Evolutionary conservation across 192 early-diverging fungal genomes (phyloP).

Genomic region (Backusella psychrophila): DNA sequence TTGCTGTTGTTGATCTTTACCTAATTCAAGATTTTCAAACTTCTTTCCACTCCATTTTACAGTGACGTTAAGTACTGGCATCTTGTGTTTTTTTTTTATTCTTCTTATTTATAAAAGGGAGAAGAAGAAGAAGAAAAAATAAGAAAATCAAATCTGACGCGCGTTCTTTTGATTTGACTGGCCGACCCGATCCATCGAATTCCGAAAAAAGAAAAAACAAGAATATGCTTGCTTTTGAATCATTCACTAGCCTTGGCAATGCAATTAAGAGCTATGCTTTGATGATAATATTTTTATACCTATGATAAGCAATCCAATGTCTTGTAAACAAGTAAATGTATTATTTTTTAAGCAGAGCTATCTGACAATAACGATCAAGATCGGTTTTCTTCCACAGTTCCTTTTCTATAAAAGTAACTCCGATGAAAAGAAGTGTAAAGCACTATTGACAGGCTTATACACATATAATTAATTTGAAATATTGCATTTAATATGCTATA

Average conservation of each 20-base stretch:
- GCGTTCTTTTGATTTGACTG: constrained; percentile 6
- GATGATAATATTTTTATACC: no score
- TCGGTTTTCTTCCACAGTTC: no score
- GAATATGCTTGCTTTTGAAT: no score
- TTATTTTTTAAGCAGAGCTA: no score
- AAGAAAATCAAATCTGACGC: neutral
- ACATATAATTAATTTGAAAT: neutral
- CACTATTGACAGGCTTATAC: neutral
- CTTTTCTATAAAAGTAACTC: neutral
- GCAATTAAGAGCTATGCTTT: no score
- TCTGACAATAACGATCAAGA: no score
- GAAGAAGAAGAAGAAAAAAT: neutral
- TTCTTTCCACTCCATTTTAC: constrained; percentile 94
- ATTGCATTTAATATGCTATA: neutral
- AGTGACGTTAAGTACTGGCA: constrained; percentile 54
- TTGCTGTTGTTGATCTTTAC: constrained; percentile 4
- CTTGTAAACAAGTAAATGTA: no score
- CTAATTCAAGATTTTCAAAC: constrained; percentile 71
- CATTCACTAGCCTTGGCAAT: no score
- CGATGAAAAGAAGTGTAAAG: neutral
- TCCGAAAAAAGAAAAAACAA: neutral
- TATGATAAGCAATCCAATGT: no score
- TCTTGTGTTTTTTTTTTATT: neutral
- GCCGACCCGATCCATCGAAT: neutral
- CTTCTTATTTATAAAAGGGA: neutral